A percentile compares a stretch with the other conserved stretches of the same genome.
These are phyloP conservation scores for Pichia phayaonensis DNA, from an alignment of 805 yeast genomes.

Conservation along the genomic window DNA sequence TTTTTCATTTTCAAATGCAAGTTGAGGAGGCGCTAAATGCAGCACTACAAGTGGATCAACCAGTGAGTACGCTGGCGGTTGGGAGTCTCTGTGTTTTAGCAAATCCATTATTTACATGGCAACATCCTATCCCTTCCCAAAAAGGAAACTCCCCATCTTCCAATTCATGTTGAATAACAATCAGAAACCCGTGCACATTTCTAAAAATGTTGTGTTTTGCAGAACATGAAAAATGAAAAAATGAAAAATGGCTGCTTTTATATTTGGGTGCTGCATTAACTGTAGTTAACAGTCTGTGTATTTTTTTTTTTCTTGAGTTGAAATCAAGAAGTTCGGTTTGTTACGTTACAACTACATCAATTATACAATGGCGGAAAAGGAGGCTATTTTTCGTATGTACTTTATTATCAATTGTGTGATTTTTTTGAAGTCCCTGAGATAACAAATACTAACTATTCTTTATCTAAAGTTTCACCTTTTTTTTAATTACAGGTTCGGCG, in stretches of 20 bases:
- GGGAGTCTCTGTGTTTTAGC: background rate
- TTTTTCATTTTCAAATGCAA: background rate
- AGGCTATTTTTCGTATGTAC: constrained; percentile 28
- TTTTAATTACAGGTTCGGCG: constrained; percentile 60
- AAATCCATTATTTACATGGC: background rate
- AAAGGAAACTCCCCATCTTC: background rate
- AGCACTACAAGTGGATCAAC: background rate
- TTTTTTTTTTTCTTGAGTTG: background rate
- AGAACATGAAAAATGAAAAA: background rate
- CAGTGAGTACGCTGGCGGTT: background rate
- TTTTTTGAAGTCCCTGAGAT: background rate
- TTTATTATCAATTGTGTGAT: background rate
- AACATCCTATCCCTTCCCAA: background rate
- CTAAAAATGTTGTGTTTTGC: no score
- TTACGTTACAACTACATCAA: background rate
- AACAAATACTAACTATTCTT: background rate
- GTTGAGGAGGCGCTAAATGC: background rate
- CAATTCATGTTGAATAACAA: background rate
- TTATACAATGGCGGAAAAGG: constrained; percentile 11
- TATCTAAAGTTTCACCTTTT: background rate
- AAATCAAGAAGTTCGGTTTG: background rate
- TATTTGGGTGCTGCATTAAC: background rate
- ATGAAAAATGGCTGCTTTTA: background rate
- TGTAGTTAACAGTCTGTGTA: no score
- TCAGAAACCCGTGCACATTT: background rate